These are phyloP conservation scores for Lasiosphaeriaceae sp. DNA, from an alignment of 495 filamentous ascomycete genomes.

Conservation along the genomic window DNA sequence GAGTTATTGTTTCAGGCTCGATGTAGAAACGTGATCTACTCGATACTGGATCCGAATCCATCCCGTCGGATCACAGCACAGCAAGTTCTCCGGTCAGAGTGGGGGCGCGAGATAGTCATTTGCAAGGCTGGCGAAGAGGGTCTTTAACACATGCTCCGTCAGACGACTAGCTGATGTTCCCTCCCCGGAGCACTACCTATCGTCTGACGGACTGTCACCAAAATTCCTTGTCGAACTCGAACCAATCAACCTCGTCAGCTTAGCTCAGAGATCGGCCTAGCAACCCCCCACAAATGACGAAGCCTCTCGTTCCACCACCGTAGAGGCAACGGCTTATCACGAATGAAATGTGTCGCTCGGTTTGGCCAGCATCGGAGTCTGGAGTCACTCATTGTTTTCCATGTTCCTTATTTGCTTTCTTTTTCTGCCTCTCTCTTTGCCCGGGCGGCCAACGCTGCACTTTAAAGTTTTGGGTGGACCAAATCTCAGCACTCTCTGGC, in stretches of 20 bases:
- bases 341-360: conserved; percentile 14
- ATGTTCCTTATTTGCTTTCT: conserved; percentile 2
- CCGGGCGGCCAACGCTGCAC: background rate
- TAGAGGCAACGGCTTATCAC: conserved; percentile 13
- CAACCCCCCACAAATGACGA: background rate
- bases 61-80: conserved; percentile 89
- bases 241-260: background rate
- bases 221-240: conserved; percentile 1
- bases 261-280: background rate
- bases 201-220: conserved; percentile 18
- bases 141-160: conserved; percentile 41
- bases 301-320: conserved; percentile 3
- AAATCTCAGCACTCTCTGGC: background rate
- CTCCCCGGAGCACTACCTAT: conserved; percentile 7
- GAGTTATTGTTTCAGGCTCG: conserved; percentile 60
- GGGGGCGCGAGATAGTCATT: conserved; percentile 93
- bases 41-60: conserved; percentile 93
- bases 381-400: conserved; percentile 12
- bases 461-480: background rate
- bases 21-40: conserved; percentile 98
- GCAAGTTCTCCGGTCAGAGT: conserved; percentile 96
- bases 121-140: conserved; percentile 96
- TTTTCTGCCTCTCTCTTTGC: background rate
- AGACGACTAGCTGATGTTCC: conserved; percentile 9
- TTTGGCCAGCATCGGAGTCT: conserved; percentile 29